Conservation (phyloP, 805 yeast species). For the Teunomyces tritomae region DNA sequence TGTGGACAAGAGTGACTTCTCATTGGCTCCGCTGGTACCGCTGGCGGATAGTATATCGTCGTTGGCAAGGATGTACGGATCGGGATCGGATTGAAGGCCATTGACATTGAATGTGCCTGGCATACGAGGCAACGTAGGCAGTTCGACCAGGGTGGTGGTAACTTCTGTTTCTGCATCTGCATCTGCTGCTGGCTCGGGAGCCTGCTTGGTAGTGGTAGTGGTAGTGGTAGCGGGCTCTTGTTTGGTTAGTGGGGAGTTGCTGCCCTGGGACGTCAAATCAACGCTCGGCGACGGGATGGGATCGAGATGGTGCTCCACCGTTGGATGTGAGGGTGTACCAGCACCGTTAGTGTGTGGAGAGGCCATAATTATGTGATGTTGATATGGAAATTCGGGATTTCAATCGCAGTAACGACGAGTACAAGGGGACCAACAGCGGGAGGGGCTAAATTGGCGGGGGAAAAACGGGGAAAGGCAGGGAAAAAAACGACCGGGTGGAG, state of each 20-base stretch:
- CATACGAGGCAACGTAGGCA: conserved; percentile 35
- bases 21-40: not conserved
- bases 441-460: not conserved
- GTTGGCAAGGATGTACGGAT: conserved; percentile 6
- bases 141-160: not conserved
- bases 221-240: too few relatives aligned
- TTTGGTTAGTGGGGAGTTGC: not conserved
- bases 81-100: conserved; percentile 33
- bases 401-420: too few relatives aligned
- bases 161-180: too few relatives aligned
- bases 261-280: not conserved
- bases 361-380: not conserved
- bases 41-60: conserved; percentile 5
- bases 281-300: not conserved
- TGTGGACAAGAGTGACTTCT: conserved; percentile 2
- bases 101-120: conserved; percentile 47
- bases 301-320: not conserved
- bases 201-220: too few relatives aligned
- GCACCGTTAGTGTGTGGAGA: not conserved
- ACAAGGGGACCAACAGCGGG: too few relatives aligned
- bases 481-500: not conserved
- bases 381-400: too few relatives aligned
- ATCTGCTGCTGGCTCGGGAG: too few relatives aligned
- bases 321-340: not conserved
- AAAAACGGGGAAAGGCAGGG: not conserved